phyloP scores from a whole-genome alignment of 1,139 yeast species.

The Candida sp. region DNA sequence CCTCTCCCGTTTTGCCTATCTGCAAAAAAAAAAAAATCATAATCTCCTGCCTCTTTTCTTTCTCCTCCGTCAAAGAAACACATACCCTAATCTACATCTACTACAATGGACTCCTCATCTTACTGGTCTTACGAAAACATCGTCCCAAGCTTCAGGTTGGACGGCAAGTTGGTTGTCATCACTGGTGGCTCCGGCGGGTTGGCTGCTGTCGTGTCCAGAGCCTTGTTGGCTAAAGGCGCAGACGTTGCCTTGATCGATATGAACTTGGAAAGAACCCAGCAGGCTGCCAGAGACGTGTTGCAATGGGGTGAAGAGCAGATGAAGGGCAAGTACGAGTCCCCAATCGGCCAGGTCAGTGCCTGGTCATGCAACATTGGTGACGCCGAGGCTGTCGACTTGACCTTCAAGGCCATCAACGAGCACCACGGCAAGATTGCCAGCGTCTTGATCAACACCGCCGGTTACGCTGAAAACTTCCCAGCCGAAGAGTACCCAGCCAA shows the following conservation, averaged over 20 bases:
- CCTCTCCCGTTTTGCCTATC: neutral
- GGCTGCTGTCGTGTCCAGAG: slow-evolving; percentile 69
- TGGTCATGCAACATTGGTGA: slow-evolving; percentile 84
- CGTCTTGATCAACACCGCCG: slow-evolving; percentile 77
- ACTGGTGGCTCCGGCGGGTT: slow-evolving; percentile 90
- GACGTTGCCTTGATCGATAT: slow-evolving; percentile 79
- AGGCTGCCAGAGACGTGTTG: slow-evolving; percentile 61
- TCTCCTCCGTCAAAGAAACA: neutral
- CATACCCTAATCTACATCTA: neutral
- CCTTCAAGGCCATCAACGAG: slow-evolving; percentile 52
- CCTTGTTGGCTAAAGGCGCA: slow-evolving; percentile 72
- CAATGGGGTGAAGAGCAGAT: slow-evolving; percentile 57
- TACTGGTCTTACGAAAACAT: slow-evolving; percentile 44
- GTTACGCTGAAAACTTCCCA: slow-evolving; percentile 81
- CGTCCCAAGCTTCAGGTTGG: slow-evolving; percentile 63
- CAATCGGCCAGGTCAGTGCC: slow-evolving; percentile 58
- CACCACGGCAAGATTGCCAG: slow-evolving; percentile 68
- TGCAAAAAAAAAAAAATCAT: too few species aligned
- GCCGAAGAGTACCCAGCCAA: slow-evolving; percentile 79
- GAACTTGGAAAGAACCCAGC: slow-evolving; percentile 61
- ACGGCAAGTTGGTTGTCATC: slow-evolving; percentile 71
- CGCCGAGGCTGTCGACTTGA: slow-evolving; percentile 59
- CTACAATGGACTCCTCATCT: slow-evolving; percentile 22
- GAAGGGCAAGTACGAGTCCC: slow-evolving; percentile 41
- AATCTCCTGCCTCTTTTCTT: neutral